Base-by-base conservation (phyloP, 345 rosid species). In the Gossypium stocksii region DNA sequence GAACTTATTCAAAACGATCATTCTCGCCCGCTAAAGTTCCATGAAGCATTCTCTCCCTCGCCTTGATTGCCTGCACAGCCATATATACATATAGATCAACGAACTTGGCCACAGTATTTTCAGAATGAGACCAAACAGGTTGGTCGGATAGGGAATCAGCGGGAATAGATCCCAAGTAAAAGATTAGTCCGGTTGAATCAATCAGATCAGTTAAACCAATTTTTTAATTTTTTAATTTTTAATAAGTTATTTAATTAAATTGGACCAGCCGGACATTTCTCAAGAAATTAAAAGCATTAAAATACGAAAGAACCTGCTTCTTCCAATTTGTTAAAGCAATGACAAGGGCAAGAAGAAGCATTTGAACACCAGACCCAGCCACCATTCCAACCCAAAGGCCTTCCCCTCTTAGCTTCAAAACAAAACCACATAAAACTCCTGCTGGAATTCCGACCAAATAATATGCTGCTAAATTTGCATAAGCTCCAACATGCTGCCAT, bases 401-500 rank as follows among this genome's bases (percentile, higher is more conserved):
- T 73, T 74, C 49, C 43, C 74, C 79, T 15, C 69, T 57, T 17
- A 60, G 43, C 13, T 70, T 62, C 52, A 61, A 2, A 14, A 61
- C 52, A 22, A 77, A 71, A 51, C 53, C 9, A 27, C 65, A 61
- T 17, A 77, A 1, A 11, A 51, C 1, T 9, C 54, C 79, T 2
- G n/a, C 48, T 4, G 79, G 79, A 51, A 77, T 49, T 11, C 79
- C 79, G 4, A 43, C 27, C 0, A 77, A 52, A 43, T 61, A 62
- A 71, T 52, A 77, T 20, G 79, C 75, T 2, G 56, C 75, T 1
- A 77, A 12, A 64, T 71, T 77, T 0, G 66, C 74, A 63, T 61
- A 77, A 0, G 79, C 75, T 12, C 71, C 70, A 38, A 71, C 51
- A 16, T 77, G 66, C 41, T 77, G 79, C 71, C 75, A 71, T 3